Evolutionary conservation across 176 grass and related monocot species (phyloP).

Genomic region (Otatea glauca): DNA sequence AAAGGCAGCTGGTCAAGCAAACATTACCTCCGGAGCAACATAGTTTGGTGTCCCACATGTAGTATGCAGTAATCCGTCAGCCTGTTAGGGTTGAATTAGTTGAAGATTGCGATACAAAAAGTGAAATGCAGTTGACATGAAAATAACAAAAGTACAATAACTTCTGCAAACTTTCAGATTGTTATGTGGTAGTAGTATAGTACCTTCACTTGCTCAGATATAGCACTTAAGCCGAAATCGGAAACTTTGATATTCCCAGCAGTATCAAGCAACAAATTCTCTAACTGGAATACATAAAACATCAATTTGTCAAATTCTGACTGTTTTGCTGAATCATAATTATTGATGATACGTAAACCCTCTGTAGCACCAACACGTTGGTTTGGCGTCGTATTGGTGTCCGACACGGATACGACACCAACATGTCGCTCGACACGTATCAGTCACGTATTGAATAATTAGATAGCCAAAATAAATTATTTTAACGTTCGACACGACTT

Average conservation of each 20-base stretch:
- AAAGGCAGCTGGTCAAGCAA: neutral
- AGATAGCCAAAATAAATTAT: too few relatives aligned
- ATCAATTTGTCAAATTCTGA: slow-evolving; percentile 24
- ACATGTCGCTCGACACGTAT: too few relatives aligned
- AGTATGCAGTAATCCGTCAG: slow-evolving; percentile 85
- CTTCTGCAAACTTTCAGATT: neutral
- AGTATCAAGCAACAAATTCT: slow-evolving; percentile 80
- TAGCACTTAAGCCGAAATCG: slow-evolving; percentile 88
- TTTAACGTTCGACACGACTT: too few relatives aligned
- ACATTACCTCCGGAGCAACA: slow-evolving; percentile 79
- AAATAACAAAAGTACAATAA: neutral
- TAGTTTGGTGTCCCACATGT: slow-evolving; percentile 93
- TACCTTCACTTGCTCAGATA: slow-evolving; percentile 87
- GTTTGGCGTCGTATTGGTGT: too few relatives aligned
- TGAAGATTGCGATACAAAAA: neutral
- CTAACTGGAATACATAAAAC: slow-evolving; percentile 56
- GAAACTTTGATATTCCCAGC: slow-evolving; percentile 80
- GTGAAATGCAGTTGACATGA: neutral
- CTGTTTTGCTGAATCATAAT: neutral
- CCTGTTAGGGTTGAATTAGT: slow-evolving; percentile 51
- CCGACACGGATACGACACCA: too few relatives aligned
- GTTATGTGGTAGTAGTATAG: slow-evolving; percentile 16
- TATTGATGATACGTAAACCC: neutral
- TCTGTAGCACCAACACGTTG: too few relatives aligned
- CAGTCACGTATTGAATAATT: too few relatives aligned